A percentile compares a stretch with the other conserved stretches of the same genome.
These are phyloP conservation scores for Puccinellia tenuiflora DNA, from an alignment of 176 grass and related monocot genomes.

Conservation along the genomic window DNA sequence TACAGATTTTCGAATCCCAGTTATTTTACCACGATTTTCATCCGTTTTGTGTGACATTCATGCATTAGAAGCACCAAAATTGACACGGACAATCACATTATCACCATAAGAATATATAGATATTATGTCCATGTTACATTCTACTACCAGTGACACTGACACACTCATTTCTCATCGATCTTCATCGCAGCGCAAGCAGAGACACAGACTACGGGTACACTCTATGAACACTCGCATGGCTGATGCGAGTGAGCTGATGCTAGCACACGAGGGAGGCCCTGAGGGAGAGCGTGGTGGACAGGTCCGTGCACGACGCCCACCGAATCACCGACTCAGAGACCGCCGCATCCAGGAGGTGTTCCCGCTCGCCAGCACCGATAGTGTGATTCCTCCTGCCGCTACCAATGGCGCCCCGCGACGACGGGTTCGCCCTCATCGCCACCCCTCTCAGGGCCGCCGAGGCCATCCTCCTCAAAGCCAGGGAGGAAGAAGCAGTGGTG, in stretches of 20 bases:
- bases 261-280: slow-evolving; percentile 86
- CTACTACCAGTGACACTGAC: slow-evolving; percentile 7
- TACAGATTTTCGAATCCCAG: not conserved
- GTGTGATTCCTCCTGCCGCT: slow-evolving; percentile 72
- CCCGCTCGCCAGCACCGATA: slow-evolving; percentile 50
- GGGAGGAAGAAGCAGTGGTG: not conserved
- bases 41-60: not conserved
- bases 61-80: not conserved
- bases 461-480: not conserved
- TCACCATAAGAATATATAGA: slow-evolving; percentile 11
- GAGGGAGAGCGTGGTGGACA: slow-evolving; percentile 68
- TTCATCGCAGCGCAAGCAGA: not conserved
- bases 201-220: not conserved
- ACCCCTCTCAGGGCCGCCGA: not conserved
- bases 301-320: slow-evolving; percentile 85
- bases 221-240: no score
- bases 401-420: not conserved
- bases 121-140: slow-evolving; percentile 31
- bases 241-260: not conserved
- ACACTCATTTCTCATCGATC: not conserved
- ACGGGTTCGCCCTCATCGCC: slow-evolving; percentile 1
- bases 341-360: slow-evolving; percentile 49
- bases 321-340: slow-evolving; percentile 82
- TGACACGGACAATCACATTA: not conserved
- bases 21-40: not conserved